These are phyloP conservation scores for Talaromyces liani DNA, from an alignment of 495 filamentous ascomycete species.

Conservation along the genomic window DNA sequence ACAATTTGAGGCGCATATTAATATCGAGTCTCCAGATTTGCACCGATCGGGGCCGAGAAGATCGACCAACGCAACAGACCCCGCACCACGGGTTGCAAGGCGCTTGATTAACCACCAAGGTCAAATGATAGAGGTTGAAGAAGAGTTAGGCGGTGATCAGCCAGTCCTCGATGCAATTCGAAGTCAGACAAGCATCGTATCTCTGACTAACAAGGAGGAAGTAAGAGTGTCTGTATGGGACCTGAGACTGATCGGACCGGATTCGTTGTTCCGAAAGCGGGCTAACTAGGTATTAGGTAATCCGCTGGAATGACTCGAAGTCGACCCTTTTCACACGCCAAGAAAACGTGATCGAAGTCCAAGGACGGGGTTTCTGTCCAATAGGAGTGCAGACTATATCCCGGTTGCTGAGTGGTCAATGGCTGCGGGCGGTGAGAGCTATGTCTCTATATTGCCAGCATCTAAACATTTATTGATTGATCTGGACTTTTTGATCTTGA, in stretches of 20 bases:
- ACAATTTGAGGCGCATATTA: background rate
- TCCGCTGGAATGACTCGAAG: background rate
- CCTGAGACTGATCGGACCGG: background rate
- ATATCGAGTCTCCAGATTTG: background rate
- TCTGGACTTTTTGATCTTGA: background rate
- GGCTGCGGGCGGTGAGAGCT: background rate
- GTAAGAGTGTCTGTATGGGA: background rate
- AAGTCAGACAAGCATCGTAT: background rate
- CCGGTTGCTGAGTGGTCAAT: background rate
- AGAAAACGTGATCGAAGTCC: conserved; percentile 1
- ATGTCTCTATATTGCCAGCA: background rate
- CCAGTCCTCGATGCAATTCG: background rate
- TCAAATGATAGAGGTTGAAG: background rate
- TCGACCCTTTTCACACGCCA: background rate
- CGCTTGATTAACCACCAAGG: background rate
- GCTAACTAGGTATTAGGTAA: background rate
- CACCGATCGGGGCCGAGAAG: background rate
- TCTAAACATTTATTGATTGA: background rate
- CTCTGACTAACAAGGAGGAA: background rate
- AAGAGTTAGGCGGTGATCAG: background rate
- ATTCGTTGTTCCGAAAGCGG: background rate
- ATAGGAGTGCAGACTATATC: background rate
- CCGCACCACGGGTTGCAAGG: background rate
- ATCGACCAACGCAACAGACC: background rate
- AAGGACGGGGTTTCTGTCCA: background rate